Percentiles rank a stretch among this genome's conserved stretches.
Evolutionary conservation across 148 eudicot species (phyloP).

Genomic region (Chenopodium album): DNA sequence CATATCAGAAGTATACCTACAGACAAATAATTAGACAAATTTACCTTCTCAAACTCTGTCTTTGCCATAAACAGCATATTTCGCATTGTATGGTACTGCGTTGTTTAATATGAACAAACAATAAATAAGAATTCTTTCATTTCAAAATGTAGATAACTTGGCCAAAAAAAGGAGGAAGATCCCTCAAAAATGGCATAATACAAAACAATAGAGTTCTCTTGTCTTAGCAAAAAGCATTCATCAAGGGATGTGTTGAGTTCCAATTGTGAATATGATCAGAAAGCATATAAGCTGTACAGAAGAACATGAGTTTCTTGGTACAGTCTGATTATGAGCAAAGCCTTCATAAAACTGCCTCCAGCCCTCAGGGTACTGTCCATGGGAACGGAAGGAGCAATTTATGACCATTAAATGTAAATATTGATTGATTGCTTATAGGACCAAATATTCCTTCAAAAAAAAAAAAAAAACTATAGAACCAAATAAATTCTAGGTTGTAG

Average conservation of each 20-base stretch:
- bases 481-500: background rate
- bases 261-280: too few species aligned
- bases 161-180: background rate
- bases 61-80: slow-evolving; percentile 72
- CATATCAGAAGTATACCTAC: background rate
- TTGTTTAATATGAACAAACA: background rate
- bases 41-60: slow-evolving; percentile 82
- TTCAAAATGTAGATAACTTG: background rate
- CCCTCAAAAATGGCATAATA: background rate
- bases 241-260: background rate
- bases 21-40: background rate
- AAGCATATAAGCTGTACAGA: too few species aligned
- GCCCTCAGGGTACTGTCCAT: too few species aligned
- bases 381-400: too few species aligned
- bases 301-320: too few species aligned
- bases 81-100: slow-evolving; percentile 75
- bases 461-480: too few species aligned
- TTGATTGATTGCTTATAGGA: too few species aligned
- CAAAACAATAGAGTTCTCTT: background rate
- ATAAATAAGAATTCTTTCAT: background rate
- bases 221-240: background rate
- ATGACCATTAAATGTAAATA: too few species aligned
- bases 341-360: too few species aligned
- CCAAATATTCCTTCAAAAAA: too few species aligned
- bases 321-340: too few species aligned